phyloP scores from a whole-genome alignment of 2,329 filamentous ascomycete genomes.

The Colletotrichum somersetense region DNA sequence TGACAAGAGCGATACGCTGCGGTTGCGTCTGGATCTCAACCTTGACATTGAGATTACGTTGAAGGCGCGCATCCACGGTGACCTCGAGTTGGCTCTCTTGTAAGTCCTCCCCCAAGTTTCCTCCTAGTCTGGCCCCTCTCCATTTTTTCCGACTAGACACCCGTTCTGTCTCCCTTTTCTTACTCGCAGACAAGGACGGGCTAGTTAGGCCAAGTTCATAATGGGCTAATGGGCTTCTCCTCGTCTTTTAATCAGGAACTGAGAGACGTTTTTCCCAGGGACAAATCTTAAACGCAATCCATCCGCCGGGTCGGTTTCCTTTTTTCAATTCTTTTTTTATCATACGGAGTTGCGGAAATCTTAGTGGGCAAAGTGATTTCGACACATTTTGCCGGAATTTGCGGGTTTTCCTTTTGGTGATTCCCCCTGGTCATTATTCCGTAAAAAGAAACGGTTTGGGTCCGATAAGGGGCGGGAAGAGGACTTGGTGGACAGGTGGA shows the following conservation, averaged over 20 bases:
- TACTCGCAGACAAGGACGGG: slow-evolving; percentile 43
- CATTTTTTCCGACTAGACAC: slow-evolving; percentile 27
- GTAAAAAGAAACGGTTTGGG: slow-evolving; percentile 20
- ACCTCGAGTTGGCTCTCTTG: slow-evolving; percentile 80
- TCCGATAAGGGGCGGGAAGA: not conserved
- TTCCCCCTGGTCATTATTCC: slow-evolving; percentile 1
- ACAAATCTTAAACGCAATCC: slow-evolving; percentile 38
- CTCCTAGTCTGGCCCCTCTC: slow-evolving; percentile 31
- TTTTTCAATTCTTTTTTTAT: slow-evolving; percentile 3
- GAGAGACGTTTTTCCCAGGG: slow-evolving; percentile 42
- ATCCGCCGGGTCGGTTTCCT: not conserved
- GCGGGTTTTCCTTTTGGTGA: slow-evolving; percentile 33
- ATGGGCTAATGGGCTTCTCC: slow-evolving; percentile 44
- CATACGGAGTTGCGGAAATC: slow-evolving; percentile 35
- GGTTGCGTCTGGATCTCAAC: slow-evolving; percentile 82
- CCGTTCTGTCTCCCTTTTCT: slow-evolving; percentile 41
- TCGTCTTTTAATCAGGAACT: slow-evolving; percentile 44
- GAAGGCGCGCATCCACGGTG: slow-evolving; percentile 88
- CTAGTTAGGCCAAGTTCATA: slow-evolving; percentile 43
- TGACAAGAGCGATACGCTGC: slow-evolving; percentile 74
- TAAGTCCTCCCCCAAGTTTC: slow-evolving; percentile 52
- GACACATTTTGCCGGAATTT: slow-evolving; percentile 28
- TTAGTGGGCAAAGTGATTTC: slow-evolving; percentile 21
- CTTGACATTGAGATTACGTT: slow-evolving; percentile 87
- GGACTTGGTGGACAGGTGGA: slow-evolving; percentile 31